Evolutionary conservation across 2,329 filamentous ascomycete genomes (phyloP), one percentile per base, ranked within the genome.

Genomic region (Fusarium sp.): DNA sequence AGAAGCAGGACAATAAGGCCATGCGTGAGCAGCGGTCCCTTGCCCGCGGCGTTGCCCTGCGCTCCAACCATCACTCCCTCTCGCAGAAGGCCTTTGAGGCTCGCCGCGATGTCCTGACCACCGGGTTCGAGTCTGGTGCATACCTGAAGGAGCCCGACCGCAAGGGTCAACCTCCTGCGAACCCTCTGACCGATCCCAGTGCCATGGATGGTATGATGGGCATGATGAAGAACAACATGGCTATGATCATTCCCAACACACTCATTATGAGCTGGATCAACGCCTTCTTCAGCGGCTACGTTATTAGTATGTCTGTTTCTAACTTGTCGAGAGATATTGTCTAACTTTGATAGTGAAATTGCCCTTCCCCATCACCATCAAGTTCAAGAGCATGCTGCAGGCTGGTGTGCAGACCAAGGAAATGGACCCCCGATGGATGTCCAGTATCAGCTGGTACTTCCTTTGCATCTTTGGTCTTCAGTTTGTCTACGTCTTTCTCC

Each of bases 141-240:
- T 99, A 95, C 81, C 87, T 99, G 56, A 98, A 98, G 81, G 94
- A 97, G 72, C 95, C 95, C 2, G 94, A 96, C 63, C 90, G 88
- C 79, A 92, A 93, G 80, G 95, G 95, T 61, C 94, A 98, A 84
- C 93, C 95, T 4, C 92, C 95, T 22, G 91, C 94, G 40, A 99
- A 98, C 84, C 96, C 96, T 5, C 95, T 99, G 90, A 94, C 93
- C 12, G 96, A 99, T 82, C 97, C 97, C 24, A 93, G 93, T 56
- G 94, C 94, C 67, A 99, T 99, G 96, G 97, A 99, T 81, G 96
- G 95, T 76, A 99, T 99, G 96, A 99, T 99, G 96, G 96, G 96
- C 76, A 98, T 98, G 94, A 97, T 99, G 94, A 99, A 99, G 90
- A 95, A 95, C 66, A 98, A 99, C 81, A 98, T 99, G 93, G 96